Evolutionary conservation across 106 monocot species (phyloP).

Genomic region (Alisma plantagoaquatica): DNA sequence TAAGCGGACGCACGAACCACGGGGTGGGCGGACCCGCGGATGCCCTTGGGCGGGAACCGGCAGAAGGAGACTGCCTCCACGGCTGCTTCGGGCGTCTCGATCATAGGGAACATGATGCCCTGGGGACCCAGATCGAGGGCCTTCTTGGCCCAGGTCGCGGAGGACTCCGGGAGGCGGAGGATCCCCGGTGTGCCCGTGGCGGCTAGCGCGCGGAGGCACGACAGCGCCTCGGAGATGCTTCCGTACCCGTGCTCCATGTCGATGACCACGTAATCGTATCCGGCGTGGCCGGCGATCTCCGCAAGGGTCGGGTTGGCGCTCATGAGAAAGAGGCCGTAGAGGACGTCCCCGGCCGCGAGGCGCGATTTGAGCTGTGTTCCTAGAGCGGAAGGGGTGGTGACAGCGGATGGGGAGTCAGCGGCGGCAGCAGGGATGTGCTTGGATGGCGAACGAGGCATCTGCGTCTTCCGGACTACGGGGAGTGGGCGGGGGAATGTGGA

Average conservation of each 20-base stretch:
- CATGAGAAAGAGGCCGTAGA: slow-evolving; percentile 87
- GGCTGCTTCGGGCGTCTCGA: slow-evolving; percentile 36
- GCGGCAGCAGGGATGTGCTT: no score
- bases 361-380: slow-evolving; percentile 85
- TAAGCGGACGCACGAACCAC: slow-evolving; percentile 76
- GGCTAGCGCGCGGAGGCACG: slow-evolving; percentile 68
- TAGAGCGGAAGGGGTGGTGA: slow-evolving; percentile 1
- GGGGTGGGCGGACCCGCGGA: slow-evolving; percentile 76
- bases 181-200: slow-evolving; percentile 48
- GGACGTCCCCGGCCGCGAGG: slow-evolving; percentile 49
- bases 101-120: slow-evolving; percentile 77
- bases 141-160: slow-evolving; percentile 70
- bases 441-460: no score
- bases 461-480: no score
- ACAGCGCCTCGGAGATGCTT: slow-evolving; percentile 47
- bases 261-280: slow-evolving; percentile 86
- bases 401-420: slow-evolving; percentile 6
- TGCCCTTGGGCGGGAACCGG: slow-evolving; percentile 69
- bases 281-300: slow-evolving; percentile 84
- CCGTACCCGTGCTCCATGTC: slow-evolving; percentile 90
- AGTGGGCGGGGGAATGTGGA: no score
- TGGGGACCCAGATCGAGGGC: slow-evolving; percentile 88
- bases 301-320: slow-evolving; percentile 74
- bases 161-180: slow-evolving; percentile 63
- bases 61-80: slow-evolving; percentile 53